These are phyloP conservation scores for Pestalotiopsis sp. DNA, from an alignment of 2,329 filamentous ascomycete species.

Conservation along the genomic window DNA sequence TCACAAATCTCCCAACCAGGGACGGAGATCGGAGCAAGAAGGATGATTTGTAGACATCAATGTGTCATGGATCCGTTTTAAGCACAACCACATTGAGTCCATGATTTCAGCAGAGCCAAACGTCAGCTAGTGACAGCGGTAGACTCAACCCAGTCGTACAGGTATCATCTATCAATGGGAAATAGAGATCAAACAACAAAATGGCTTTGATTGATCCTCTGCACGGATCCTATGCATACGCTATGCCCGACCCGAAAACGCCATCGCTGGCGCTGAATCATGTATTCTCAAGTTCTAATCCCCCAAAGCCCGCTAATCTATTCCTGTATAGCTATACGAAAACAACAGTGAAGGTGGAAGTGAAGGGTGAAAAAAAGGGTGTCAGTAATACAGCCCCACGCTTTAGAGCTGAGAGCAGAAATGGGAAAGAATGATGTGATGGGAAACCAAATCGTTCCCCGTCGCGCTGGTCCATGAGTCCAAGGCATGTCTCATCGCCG, in stretches of 20 bases:
- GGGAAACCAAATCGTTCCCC: not conserved
- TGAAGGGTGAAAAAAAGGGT: not conserved
- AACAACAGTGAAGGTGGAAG: not conserved
- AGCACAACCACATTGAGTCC: not conserved
- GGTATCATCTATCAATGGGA: not conserved
- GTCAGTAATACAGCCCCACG: not conserved
- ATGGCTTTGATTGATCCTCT: not conserved
- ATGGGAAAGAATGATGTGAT: not conserved
- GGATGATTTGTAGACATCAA: not conserved
- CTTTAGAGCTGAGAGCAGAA: not conserved
- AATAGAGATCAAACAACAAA: not conserved
- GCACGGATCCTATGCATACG: not conserved
- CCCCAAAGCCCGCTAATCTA: not conserved
- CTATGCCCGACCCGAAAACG: constrained; percentile 2
- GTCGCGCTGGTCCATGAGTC: not conserved
- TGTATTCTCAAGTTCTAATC: not conserved
- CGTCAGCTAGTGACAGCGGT: not conserved
- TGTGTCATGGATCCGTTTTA: not conserved
- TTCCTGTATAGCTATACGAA: constrained; percentile 1
- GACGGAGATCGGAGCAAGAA: constrained; percentile 49
- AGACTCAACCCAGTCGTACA: not conserved
- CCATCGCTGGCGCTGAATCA: constrained; percentile 3
- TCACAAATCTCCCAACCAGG: constrained; percentile 63
- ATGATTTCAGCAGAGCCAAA: not conserved
- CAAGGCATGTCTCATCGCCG: not conserved